These are phyloP conservation scores for Citrullus mucosospermus DNA, from an alignment of 306 rosid species.

Conservation along the genomic window DNA sequence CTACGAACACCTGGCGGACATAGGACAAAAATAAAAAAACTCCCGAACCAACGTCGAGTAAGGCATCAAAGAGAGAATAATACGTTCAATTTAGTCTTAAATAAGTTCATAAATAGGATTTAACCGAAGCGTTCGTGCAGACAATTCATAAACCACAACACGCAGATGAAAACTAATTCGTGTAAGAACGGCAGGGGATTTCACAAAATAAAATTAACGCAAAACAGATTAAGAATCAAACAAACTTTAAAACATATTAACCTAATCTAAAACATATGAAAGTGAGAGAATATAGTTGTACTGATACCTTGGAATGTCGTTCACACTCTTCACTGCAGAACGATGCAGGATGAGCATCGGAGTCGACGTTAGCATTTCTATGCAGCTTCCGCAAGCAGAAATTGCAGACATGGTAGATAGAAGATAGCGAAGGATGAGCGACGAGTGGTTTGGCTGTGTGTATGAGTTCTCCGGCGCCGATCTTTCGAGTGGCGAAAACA, in stretches of 20 bases:
- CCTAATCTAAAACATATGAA: not conserved
- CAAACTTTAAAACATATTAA: not conserved
- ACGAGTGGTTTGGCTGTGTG: constrained; percentile 69
- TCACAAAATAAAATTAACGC: not conserved
- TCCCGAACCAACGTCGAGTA: not conserved
- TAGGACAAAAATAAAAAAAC: not conserved
- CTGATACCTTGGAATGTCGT: constrained; percentile 30
- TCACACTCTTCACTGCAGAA: constrained; percentile 48
- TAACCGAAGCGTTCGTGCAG: not conserved
- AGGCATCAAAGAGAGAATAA: not conserved
- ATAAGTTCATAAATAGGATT: not conserved
- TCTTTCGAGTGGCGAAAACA: constrained; percentile 63
- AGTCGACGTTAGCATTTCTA: not conserved
- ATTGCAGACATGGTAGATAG: constrained; percentile 35
- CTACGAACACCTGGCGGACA: constrained; percentile 25
- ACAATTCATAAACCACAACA: not conserved
- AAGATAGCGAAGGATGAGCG: constrained; percentile 47
- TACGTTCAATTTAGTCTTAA: not conserved
- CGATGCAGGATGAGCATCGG: constrained; percentile 12
- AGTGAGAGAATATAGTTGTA: not conserved
- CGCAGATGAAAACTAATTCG: not conserved
- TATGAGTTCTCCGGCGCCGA: constrained; percentile 55
- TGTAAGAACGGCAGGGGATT: not conserved
- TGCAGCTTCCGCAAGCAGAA: constrained; percentile 45
- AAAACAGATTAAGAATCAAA: not conserved